These are phyloP conservation scores for Litsea cubeba DNA, from an alignment of 164 flowering plant genomes.

Conservation along the genomic window DNA sequence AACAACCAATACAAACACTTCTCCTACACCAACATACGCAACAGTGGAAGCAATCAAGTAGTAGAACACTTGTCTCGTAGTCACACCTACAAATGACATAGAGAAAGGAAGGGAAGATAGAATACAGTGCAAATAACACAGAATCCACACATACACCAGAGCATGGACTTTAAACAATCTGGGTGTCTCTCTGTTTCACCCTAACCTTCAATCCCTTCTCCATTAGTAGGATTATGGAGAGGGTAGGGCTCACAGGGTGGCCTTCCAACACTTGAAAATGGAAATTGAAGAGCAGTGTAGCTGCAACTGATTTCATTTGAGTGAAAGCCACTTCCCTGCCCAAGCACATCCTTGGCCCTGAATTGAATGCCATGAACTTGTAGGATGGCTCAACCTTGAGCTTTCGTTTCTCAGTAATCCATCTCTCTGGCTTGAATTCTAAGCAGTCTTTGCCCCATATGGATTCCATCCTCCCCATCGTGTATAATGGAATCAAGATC, in stretches of 20 bases:
- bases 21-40: no score
- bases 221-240: constrained; percentile 20
- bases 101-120: no score
- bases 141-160: no score
- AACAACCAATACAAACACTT: no score
- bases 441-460: constrained; percentile 40
- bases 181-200: not conserved
- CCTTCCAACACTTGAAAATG: constrained; percentile 17
- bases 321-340: constrained; percentile 39
- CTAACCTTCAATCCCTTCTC: not conserved
- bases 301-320: constrained; percentile 32
- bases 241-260: constrained; percentile 1
- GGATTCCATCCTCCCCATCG: constrained; percentile 32
- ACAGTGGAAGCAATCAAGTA: no score
- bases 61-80: no score
- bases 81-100: no score
- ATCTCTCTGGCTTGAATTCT: constrained; percentile 46
- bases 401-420: constrained; percentile 38
- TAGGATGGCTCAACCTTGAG: not conserved
- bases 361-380: constrained; percentile 21
- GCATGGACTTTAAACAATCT: no score
- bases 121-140: no score
- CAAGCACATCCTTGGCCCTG: constrained; percentile 41
- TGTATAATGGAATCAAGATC: constrained; percentile 21
- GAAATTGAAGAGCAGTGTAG: constrained; percentile 24